Evolutionary conservation across 2,329 filamentous ascomycete species (phyloP).

Genomic region (Ascocoryne sarcoides): DNA sequence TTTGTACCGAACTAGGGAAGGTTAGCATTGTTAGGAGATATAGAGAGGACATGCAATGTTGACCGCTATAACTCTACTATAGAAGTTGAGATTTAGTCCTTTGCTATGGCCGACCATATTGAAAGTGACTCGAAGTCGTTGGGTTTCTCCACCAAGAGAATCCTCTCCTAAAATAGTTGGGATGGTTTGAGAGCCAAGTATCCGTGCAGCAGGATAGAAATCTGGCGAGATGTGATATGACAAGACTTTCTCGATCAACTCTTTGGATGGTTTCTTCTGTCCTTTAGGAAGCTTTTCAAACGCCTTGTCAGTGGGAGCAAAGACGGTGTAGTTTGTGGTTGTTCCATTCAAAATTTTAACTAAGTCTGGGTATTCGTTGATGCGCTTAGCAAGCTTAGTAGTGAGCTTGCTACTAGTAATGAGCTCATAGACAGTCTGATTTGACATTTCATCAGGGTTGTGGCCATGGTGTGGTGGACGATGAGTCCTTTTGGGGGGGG

Average conservation of each 20-base stretch:
- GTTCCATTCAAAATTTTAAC: constrained; percentile 68
- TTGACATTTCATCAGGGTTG: constrained; percentile 29
- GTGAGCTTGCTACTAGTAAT: constrained; percentile 70
- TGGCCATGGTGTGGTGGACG: constrained; percentile 25
- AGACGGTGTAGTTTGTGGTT: constrained; percentile 66
- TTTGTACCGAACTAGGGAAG: constrained; percentile 56
- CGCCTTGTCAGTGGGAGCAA: constrained; percentile 69
- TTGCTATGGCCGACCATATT: constrained; percentile 34
- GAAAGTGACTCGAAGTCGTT: constrained; percentile 64
- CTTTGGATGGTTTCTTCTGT: constrained; percentile 55
- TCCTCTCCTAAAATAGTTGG: constrained; percentile 56
- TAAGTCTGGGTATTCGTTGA: constrained; percentile 64
- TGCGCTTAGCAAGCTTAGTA: constrained; percentile 65
- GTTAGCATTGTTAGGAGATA: constrained; percentile 1
- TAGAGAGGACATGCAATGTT: constrained; percentile 51
- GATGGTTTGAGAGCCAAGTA: constrained; percentile 66
- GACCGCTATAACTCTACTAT: constrained; percentile 57
- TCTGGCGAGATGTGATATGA: constrained; percentile 67
- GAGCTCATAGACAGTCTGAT: constrained; percentile 71
- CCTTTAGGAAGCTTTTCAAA: constrained; percentile 54
- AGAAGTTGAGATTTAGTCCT: constrained; percentile 69
- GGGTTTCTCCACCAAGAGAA: constrained; percentile 53
- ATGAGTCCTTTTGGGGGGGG: too few species aligned
- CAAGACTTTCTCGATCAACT: constrained; percentile 59
- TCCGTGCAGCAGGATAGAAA: constrained; percentile 53